A percentile compares a stretch with the other conserved stretches of the same genome.
phyloP scores from a whole-genome alignment of 2,329 filamentous ascomycete genomes.

The Blumeriella jaapii region DNA sequence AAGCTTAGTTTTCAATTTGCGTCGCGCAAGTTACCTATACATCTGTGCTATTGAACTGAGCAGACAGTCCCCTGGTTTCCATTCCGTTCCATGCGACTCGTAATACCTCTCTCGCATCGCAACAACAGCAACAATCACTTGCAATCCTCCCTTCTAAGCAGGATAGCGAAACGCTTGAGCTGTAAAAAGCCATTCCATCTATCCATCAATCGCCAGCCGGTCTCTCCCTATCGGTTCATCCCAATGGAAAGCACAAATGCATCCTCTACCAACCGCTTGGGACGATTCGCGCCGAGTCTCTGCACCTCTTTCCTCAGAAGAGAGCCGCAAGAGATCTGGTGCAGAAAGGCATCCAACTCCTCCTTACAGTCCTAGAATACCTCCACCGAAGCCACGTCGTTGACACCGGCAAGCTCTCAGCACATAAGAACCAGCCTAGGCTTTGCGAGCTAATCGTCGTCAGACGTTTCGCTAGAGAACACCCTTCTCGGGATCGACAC shows the following conservation, averaged over 20 bases:
- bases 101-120: no score
- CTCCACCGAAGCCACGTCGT: constrained; percentile 36
- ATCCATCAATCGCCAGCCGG: no score
- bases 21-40: no score
- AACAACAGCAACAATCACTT: no score
- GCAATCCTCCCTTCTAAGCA: no score
- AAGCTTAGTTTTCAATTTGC: no score
- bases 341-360: constrained; percentile 27
- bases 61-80: no score
- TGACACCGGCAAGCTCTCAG: constrained; percentile 32
- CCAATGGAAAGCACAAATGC: constrained; percentile 29
- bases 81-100: no score
- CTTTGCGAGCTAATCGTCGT: constrained; percentile 10
- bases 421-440: neutral
- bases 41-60: no score
- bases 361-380: constrained; percentile 35
- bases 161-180: no score
- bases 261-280: constrained; percentile 33
- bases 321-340: constrained; percentile 29
- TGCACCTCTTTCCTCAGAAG: constrained; percentile 31
- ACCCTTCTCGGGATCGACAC: constrained; percentile 33
- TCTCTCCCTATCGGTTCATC: no score
- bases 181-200: no score
- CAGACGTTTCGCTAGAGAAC: constrained; percentile 36
- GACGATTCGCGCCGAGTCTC: constrained; percentile 31